phyloP scores from a whole-genome alignment of 352 stramenopile genomes.

The Thalassiosira ordinaria region DNA sequence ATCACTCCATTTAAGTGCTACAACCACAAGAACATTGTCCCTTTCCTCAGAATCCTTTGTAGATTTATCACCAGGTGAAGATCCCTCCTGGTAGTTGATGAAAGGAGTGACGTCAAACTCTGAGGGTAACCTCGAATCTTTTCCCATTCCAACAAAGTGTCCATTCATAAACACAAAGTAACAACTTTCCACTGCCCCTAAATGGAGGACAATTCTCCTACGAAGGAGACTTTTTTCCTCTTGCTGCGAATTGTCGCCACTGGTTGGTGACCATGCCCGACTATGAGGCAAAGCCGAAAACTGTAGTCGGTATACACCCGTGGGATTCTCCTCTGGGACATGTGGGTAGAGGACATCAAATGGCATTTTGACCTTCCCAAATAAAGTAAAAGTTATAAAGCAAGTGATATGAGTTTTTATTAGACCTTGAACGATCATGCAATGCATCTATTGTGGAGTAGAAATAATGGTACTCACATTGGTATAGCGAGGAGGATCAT shows the following conservation, averaged over 20 bases:
- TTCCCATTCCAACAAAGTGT: slow-evolving; percentile 84
- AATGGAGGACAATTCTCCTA: slow-evolving; percentile 41
- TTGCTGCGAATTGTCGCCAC: too few species aligned
- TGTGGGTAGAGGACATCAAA: slow-evolving; percentile 74
- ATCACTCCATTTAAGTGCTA: slow-evolving; percentile 88
- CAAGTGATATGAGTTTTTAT: too few species aligned
- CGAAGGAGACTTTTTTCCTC: background rate
- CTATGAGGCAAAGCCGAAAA: slow-evolving; percentile 18
- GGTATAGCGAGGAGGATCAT: slow-evolving; percentile 87
- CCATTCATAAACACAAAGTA: slow-evolving; percentile 86
- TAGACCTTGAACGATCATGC: too few species aligned
- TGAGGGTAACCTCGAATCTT: slow-evolving; percentile 86
- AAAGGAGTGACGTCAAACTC: slow-evolving; percentile 87
- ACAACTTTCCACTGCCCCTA: slow-evolving; percentile 69
- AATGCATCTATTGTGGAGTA: too few species aligned
- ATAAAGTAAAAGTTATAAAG: too few species aligned
- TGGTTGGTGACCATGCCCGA: slow-evolving; percentile 17
- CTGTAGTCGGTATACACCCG: slow-evolving; percentile 80
- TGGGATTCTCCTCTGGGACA: slow-evolving; percentile 84
- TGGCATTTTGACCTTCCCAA: slow-evolving; percentile 75
- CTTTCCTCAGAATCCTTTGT: background rate
- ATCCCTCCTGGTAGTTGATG: slow-evolving; percentile 25
- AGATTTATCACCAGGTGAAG: background rate
- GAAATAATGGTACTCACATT: slow-evolving; percentile 71
- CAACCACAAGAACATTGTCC: slow-evolving; percentile 75